Evolutionary conservation across 495 filamentous ascomycete species (phyloP), one percentile per base, ranked within the genome.

Genomic region (Talaromyces liani): DNA sequence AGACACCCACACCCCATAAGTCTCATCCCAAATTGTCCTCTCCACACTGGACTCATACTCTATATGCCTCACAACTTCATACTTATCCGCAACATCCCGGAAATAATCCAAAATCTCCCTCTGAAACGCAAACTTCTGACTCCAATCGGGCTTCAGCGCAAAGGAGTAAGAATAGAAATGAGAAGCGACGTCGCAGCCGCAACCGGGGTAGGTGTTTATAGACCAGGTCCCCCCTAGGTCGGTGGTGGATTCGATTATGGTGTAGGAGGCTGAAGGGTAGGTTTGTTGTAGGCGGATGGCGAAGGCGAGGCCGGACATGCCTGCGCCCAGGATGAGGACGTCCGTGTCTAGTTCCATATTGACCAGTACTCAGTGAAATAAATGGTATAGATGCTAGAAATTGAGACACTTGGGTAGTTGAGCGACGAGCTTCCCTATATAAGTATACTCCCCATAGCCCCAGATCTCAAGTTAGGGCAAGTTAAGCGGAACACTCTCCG

Each of bases 281-380:
- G 78, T 71, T 55, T 84, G 74, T 62, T 81, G 80, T 59, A 88
- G 70, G 18, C 78, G 77, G 56, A 84, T 82, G 10, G 76, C 85
- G 70, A 87, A 79, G 24, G 77, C 81, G 66, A 87, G 82, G 10
- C 80, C 85, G 1, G 82, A 83, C 68, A 83, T 79, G 25, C 85
- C 86, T 14, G 84, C 82, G 36, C 85, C 86, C 56, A 84, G 79
- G 58, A 79, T 72, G 34, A 82, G 66, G 67, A 82, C 64, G 18
- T 60, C 58, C n/a, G 58, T 60, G 34, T 60, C 58, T 60, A 60
- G 34, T 14, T 33, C 18, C 20, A 41, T 60, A 20, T 60, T 22
- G 24, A 60, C 41, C 12, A 5, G 41, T 16, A n/a, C n/a, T n/a
- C n/a, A 45, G 4, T 45, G 12, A 45, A 45, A 5, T 14, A 4